Evolutionary conservation across 768 basidiomycete genomes (phyloP), one percentile per base, ranked within the genome.

Genomic region (Amanita muscaria): DNA sequence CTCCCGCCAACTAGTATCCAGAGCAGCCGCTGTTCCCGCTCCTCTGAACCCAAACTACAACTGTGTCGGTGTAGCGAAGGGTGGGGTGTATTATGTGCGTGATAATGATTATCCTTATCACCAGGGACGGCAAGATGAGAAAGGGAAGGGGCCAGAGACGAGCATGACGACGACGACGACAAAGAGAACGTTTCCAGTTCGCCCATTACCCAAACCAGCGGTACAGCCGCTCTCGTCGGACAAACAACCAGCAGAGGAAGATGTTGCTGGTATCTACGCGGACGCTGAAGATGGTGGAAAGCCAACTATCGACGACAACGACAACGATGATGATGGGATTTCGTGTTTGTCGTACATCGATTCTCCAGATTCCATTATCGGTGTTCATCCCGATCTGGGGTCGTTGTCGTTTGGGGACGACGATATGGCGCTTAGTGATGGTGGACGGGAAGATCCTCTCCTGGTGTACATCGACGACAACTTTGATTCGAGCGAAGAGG

Each of bases 381-480:
- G 27, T 6, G 27, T 29, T 29, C 27, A 29, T 29, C 27, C 27
- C 12, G 27, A 29, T 12, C 6, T 29, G 27, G 27, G 27, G 12
- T 29, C 27, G 6, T 12, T 29, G 7, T 29, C 27, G 12, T 29
- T 6, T 6, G 27, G 27, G 7, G 27, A 29, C 12, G 27, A 29
- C 6, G 27, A 29, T 6, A 29, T 29, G 27, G 6, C 27, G 12
- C 27, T 6, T 29, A 29, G 6, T 29, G 27, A 12, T 29, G 33
- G 36, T 15, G 43, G 11, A 18, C 21, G 36, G 3, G 43, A 27
- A 19, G 22, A 35, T 10, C 44, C 44, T 21, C 37, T 46, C 5
- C 16, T 46, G 6, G 44, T 46, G 12, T 46, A 46, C 25, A 36
- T 46, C n/a, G 44, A 46, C 44, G 36, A 46, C 22, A 39, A 46